Conservation (phyloP, 192 early-diverging fungal species). For the Umbelopsis ramanniana region DNA sequence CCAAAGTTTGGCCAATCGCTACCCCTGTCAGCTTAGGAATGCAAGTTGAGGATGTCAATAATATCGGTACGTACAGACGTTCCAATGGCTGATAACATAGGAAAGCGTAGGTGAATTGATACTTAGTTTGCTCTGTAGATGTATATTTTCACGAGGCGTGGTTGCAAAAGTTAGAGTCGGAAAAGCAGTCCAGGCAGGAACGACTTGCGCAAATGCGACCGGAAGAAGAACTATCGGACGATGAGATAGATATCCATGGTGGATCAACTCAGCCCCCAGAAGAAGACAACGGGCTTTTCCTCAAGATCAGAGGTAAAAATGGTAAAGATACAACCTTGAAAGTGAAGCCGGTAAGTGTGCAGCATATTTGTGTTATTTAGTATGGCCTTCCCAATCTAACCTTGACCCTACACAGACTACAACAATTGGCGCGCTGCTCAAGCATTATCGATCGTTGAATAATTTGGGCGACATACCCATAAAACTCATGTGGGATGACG, state of each 20-base stretch:
- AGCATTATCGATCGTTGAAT: constrained; percentile 47
- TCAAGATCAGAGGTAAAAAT: constrained; percentile 32
- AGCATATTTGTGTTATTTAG: neutral
- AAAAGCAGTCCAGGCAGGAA: constrained; percentile 13
- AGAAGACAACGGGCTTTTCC: neutral
- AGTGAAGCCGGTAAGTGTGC: constrained; percentile 28
- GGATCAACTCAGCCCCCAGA: neutral
- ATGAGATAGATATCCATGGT: neutral
- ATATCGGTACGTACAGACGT: constrained; percentile 22
- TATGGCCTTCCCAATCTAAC: neutral
- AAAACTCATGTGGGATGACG: constrained; percentile 59
- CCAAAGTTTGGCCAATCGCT: constrained; percentile 22
- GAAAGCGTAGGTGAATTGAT: neutral
- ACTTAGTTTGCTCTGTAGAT: constrained; percentile 14
- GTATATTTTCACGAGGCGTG: constrained; percentile 27
- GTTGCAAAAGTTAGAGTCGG: constrained; percentile 18
- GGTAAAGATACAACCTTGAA: constrained; percentile 25
- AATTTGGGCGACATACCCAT: constrained; percentile 31
- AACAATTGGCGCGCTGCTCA: constrained; percentile 47
- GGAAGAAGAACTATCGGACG: neutral
- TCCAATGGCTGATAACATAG: too few relatives aligned
- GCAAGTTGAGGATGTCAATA: constrained; percentile 6
- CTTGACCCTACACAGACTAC: constrained; percentile 39
- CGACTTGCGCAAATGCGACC: constrained; percentile 8
- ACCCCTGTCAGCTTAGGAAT: constrained; percentile 34